These are phyloP conservation scores for Emericellopsis terricola DNA, from an alignment of 495 filamentous ascomycete genomes.

Conservation along the genomic window DNA sequence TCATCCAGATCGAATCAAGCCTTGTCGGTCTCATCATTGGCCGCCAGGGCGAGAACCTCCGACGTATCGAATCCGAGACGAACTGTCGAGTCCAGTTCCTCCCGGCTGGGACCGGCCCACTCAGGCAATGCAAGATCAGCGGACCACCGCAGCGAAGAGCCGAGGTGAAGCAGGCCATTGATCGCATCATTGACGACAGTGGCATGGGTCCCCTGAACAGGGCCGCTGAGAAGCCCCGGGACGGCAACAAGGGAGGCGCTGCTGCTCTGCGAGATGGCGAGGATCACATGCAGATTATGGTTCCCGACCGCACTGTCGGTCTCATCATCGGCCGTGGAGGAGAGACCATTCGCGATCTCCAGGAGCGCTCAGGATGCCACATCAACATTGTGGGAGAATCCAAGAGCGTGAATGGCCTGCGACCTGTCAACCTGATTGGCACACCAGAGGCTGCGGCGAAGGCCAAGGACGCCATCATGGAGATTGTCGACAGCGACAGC, in stretches of 20 bases:
- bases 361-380: slow-evolving; percentile 70
- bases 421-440: slow-evolving; percentile 73
- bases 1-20: slow-evolving; percentile 56
- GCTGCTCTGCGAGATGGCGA: slow-evolving; percentile 49
- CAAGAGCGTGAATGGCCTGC: slow-evolving; percentile 66
- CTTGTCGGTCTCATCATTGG: slow-evolving; percentile 75
- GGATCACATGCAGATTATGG: slow-evolving; percentile 67
- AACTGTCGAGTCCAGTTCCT: slow-evolving; percentile 67
- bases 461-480: slow-evolving; percentile 65
- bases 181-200: slow-evolving; percentile 68
- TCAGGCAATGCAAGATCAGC: slow-evolving; percentile 60
- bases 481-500: slow-evolving; percentile 75
- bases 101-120: slow-evolving; percentile 41
- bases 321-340: slow-evolving; percentile 72
- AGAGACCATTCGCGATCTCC: slow-evolving; percentile 77
- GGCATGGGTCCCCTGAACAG: slow-evolving; percentile 37
- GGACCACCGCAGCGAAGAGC: slow-evolving; percentile 45
- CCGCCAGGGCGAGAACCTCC: slow-evolving; percentile 62
- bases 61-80: slow-evolving; percentile 58
- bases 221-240: slow-evolving; percentile 13
- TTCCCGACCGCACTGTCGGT: slow-evolving; percentile 74
- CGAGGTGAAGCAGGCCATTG: slow-evolving; percentile 55
- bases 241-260: slow-evolving; percentile 12
- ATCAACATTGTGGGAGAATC: slow-evolving; percentile 79
- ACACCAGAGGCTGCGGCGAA: slow-evolving; percentile 41